Percentiles rank a stretch among this genome's conserved stretches.
Evolutionary conservation across 345 rosid species (phyloP).

Genomic region (Murraya koenigii): DNA sequence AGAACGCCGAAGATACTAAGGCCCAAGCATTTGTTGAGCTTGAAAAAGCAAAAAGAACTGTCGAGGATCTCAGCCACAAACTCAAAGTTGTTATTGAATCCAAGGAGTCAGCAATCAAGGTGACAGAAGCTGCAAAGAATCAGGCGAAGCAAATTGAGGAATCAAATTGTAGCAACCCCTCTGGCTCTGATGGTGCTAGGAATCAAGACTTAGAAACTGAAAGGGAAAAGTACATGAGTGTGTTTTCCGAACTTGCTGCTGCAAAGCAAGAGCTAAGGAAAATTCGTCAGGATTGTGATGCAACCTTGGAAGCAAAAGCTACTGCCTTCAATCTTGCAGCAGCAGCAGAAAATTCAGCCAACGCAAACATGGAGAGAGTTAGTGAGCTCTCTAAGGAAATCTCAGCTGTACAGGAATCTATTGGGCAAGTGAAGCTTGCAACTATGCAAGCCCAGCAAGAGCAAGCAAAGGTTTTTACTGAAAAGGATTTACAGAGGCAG

Average conservation of each 20-base stretch:
- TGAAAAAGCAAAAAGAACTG: slow-evolving; percentile 64
- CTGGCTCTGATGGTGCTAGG: slow-evolving; percentile 42
- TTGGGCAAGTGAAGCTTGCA: slow-evolving; percentile 80
- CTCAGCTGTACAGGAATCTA: slow-evolving; percentile 65
- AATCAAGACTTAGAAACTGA: slow-evolving; percentile 51
- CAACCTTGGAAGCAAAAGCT: slow-evolving; percentile 48
- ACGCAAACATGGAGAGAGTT: slow-evolving; percentile 65
- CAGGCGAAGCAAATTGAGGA: slow-evolving; percentile 51
- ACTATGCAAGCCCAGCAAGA: slow-evolving; percentile 64
- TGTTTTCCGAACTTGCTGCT: slow-evolving; percentile 62
- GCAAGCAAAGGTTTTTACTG: slow-evolving; percentile 63
- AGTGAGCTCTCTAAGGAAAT: slow-evolving; percentile 73
- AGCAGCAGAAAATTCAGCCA: slow-evolving; percentile 59
- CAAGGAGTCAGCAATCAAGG: slow-evolving; percentile 58
- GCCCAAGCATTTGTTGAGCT: slow-evolving; percentile 75
- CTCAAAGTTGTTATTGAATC: slow-evolving; percentile 54
- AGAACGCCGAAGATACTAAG: slow-evolving; percentile 72
- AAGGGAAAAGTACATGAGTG: slow-evolving; percentile 54
- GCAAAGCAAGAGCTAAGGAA: slow-evolving; percentile 78
- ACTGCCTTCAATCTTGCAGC: slow-evolving; percentile 57
- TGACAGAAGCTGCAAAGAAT: slow-evolving; percentile 65
- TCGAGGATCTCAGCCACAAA: slow-evolving; percentile 62
- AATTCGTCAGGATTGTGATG: slow-evolving; percentile 61
- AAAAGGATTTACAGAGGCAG: slow-evolving; percentile 62
- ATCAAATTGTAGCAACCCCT: slow-evolving; percentile 36